Evolutionary conservation across 2,329 filamentous ascomycete genomes (phyloP), one percentile per base, ranked within the genome.

Genomic region (Pseudocercospora vitis): DNA sequence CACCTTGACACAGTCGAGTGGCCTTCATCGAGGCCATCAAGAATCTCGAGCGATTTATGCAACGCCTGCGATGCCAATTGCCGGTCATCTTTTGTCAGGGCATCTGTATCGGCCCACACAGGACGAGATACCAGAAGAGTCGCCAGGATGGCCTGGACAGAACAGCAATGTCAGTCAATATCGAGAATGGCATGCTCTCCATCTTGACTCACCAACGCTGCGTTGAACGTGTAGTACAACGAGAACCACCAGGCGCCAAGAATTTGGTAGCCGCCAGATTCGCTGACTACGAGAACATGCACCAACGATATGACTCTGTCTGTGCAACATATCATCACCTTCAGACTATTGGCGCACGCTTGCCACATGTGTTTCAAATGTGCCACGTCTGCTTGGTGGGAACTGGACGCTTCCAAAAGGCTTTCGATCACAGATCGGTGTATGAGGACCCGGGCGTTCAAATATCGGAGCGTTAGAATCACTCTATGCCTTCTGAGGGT

Each of bases 201-300:
- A 7, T 29, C 26, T 29, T 6, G 6, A 39, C 12, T 39, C 3
- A 16, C 33, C 31, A 55, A 40, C 21, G 40, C 32, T 12, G 53
- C 40, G 8, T 55, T 46, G 42, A 55, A 55, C 2, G 42, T 51
- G 40, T 48, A 55, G 23, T 51, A 52, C 2, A 55, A 16, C 4
- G 48, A 39, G n/a, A 42, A 51, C 53, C 53, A 55, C 53, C 53
- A 55, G 11, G 53, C 53, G 7, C 53, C 53, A 5, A 55, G 32
- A 9, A 51, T 31, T 21, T 55, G 40, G 33, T 21, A 19, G 1
- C 53, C 48, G 12, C 37, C 23, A 26, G 48, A 37, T 5, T 37
- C 19, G 14, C 53, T 48, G 16, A 33, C 40, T 0, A 55, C 16
- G 1, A 55, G 42, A 7, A 24, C 24, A 21, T 55, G 42, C 7